Base-by-base conservation (phyloP, 345 rosid genomes). In the Acer saccharum region DNA sequence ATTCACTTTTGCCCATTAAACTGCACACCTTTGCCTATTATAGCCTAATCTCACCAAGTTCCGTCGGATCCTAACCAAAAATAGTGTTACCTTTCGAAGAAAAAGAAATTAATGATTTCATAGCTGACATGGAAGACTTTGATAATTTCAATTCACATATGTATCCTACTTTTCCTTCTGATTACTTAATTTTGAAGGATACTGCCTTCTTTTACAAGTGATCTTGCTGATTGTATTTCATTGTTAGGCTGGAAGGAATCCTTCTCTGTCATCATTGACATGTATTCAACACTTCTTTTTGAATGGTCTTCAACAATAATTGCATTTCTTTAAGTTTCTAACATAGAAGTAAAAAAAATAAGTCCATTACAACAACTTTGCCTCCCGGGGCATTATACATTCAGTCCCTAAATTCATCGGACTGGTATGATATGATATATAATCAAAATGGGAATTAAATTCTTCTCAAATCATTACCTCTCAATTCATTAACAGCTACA, bases 171-270 rank as follows among this genome's bases (percentile, higher is more conserved):
- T 29, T 29, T 29, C 32, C 32, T 29, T 29, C 29, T 27, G 2
- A 27, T 29, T 29, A 0, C 32, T 29, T 35, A 29, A 29, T 29
- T 29, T 29, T 29, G 32, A 29, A 29, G 1, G 9, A 21, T 71
- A 54, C 72, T 77, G 43, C 32, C 14, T 50, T 65, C 6, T 1
- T 21, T 48, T 52, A 27, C 14, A 7, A 67, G 39, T 50, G 66
- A 70, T 58, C 52, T 61, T 76, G 50, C 67, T 83, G 4, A 70
- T 76, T 6, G 18, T 52, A 57, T 80, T 65, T 32, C 58, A 44
- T 39, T 68, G 75, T n/a, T 61, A 93, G 98, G 97, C n/a, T 95
- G 97, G 98, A 92, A 91, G 82, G 92, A 91, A 52, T 83, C 83
- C 44, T 92, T 96, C 81, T 87, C 97, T 43, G 92, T 80, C 72